phyloP scores from a whole-genome alignment of 2,329 filamentous ascomycete genomes.

The Talaromyces sp. region DNA sequence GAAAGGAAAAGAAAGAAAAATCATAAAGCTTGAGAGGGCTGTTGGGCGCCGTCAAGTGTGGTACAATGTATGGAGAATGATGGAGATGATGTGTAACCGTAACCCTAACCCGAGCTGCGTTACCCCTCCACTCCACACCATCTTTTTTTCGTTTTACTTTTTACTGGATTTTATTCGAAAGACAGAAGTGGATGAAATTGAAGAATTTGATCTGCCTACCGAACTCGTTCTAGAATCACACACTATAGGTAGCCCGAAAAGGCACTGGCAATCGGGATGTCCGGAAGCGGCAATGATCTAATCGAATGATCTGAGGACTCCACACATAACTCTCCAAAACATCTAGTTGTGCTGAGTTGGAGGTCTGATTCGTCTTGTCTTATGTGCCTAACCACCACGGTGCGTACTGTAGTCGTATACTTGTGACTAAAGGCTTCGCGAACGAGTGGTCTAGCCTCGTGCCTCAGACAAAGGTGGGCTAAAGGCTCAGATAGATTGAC shows the following conservation, averaged over 20 bases:
- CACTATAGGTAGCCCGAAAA: not conserved
- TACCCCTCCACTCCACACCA: constrained; percentile 6
- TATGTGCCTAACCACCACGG: not conserved
- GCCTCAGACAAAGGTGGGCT: not conserved
- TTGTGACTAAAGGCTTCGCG: not conserved
- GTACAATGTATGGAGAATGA: not conserved
- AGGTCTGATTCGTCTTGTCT: not conserved
- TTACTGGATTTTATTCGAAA: too few relatives aligned
- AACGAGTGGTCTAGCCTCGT: not conserved
- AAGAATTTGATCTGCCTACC: not conserved
- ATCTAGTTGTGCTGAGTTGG: not conserved
- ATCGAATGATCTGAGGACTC: not conserved
- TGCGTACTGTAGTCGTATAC: not conserved
- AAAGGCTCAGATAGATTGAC: not conserved
- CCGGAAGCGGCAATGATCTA: constrained; percentile 16
- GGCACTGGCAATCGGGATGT: constrained; percentile 4
- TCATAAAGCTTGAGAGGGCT: constrained; percentile 3
- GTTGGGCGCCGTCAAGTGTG: not conserved
- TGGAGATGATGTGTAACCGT: constrained; percentile 3
- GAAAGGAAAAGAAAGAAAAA: not conserved
- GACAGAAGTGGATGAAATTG: not conserved
- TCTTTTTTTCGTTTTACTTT: not conserved
- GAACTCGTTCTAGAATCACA: constrained; percentile 8
- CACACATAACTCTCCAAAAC: not conserved
- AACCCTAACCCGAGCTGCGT: constrained; percentile 5